Evolutionary conservation across 202 grass and related monocot genomes (phyloP).

Genomic region (Cymbopogon flexuosus): DNA sequence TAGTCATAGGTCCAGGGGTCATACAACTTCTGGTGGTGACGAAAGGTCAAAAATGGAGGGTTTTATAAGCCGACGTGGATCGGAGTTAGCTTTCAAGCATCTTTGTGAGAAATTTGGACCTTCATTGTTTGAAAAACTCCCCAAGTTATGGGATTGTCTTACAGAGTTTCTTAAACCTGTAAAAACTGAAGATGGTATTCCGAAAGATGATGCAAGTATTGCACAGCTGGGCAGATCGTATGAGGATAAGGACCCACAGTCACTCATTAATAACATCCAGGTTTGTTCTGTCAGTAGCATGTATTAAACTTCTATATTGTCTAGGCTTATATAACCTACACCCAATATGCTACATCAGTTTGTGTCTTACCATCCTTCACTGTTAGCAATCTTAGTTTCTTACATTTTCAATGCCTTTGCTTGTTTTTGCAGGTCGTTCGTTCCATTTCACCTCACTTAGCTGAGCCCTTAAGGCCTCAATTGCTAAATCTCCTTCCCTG

Average conservation of each 20-base stretch:
- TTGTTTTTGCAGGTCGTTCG: conserved; percentile 68
- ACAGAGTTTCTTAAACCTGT: conserved; percentile 83
- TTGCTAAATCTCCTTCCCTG: conserved; percentile 81
- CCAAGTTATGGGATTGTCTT: conserved; percentile 92
- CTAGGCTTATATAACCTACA: not conserved
- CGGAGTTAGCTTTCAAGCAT: conserved; percentile 90
- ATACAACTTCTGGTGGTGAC: conserved; percentile 46
- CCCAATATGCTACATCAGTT: not conserved
- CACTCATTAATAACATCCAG: conserved; percentile 96
- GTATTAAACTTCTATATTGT: conserved; percentile 15
- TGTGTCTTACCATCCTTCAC: not conserved
- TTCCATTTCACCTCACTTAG: conserved; percentile 65
- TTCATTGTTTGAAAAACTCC: conserved; percentile 80
- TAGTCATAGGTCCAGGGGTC: conserved; percentile 54
- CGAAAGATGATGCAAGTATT: conserved; percentile 51
- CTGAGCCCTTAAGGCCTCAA: conserved; percentile 63
- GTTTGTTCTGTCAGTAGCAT: conserved; percentile 41
- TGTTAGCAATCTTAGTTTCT: not conserved
- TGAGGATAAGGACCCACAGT: conserved; percentile 87
- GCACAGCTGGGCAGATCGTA: conserved; percentile 54
- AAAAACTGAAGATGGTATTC: conserved; percentile 31
- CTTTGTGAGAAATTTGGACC: conserved; percentile 87
- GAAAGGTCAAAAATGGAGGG: conserved; percentile 81
- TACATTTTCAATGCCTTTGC: conserved; percentile 7
- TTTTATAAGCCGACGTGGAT: conserved; percentile 85